These are phyloP conservation scores for Podospora pseudocomata DNA, from an alignment of 495 filamentous ascomycete genomes.

Conservation along the genomic window DNA sequence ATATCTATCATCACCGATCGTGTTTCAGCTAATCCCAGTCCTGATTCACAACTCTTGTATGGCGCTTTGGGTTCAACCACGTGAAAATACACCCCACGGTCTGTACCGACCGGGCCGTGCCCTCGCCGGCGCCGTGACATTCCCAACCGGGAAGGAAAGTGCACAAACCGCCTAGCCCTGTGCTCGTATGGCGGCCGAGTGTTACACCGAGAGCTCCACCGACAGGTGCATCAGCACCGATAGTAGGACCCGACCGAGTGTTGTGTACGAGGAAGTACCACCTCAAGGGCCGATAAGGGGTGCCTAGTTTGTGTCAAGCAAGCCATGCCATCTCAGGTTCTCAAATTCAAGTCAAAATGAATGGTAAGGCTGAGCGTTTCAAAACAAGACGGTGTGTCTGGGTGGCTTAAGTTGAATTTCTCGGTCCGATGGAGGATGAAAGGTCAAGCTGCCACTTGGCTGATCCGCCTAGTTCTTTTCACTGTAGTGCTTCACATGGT, in stretches of 20 bases:
- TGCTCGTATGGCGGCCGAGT: neutral
- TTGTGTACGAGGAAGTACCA: neutral
- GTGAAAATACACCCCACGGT: too few species aligned
- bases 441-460: too few species aligned
- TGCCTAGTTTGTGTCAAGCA: neutral
- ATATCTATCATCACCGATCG: neutral
- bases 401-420: too few species aligned
- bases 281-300: neutral
- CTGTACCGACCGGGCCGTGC: neutral
- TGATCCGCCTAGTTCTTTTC: too few species aligned
- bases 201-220: conserved; percentile 1
- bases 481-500: too few species aligned
- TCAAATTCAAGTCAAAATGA: neutral
- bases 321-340: neutral
- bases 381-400: neutral
- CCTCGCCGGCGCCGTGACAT: neutral
- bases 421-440: too few species aligned
- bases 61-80: neutral
- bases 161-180: neutral
- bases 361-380: neutral
- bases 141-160: neutral
- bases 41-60: neutral
- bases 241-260: neutral
- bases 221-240: neutral
- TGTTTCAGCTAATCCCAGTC: neutral